Evolutionary conservation across 441 rosid genomes (phyloP).

Genomic region (Omphalea diandra): DNA sequence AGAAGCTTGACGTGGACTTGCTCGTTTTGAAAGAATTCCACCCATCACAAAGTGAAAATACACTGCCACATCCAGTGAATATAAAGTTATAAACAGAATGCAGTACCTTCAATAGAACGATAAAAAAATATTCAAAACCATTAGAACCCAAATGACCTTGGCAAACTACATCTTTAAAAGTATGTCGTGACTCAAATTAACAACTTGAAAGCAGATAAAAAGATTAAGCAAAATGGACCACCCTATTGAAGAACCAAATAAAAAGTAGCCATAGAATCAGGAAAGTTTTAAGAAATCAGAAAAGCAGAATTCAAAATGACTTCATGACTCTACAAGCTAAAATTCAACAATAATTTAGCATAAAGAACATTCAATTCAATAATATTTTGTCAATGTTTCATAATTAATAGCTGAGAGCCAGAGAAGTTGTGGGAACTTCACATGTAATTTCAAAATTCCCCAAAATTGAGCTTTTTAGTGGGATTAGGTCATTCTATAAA

Average conservation of each 20-base stretch:
- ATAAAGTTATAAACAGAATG: slow-evolving; percentile 22
- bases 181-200: neutral
- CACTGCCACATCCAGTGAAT: slow-evolving; percentile 25
- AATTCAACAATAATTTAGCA: no score
- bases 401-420: neutral
- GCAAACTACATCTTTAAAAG: neutral
- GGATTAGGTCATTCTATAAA: neutral
- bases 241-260: neutral
- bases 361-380: no score
- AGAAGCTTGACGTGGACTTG: slow-evolving; percentile 35
- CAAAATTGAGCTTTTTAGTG: neutral
- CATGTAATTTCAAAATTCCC: neutral
- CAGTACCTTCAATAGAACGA: neutral
- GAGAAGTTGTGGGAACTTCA: neutral
- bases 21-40: slow-evolving; percentile 44
- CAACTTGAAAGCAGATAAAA: neutral
- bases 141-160: slow-evolving; percentile 7
- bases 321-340: no score
- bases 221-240: neutral
- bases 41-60: slow-evolving; percentile 44
- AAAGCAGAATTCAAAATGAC: neutral
- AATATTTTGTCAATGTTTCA: neutral
- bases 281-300: slow-evolving; percentile 2
- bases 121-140: neutral
- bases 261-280: neutral